Base-by-base conservation (phyloP, 176 grass and related monocot genomes). In the Themeda triandra region DNA sequence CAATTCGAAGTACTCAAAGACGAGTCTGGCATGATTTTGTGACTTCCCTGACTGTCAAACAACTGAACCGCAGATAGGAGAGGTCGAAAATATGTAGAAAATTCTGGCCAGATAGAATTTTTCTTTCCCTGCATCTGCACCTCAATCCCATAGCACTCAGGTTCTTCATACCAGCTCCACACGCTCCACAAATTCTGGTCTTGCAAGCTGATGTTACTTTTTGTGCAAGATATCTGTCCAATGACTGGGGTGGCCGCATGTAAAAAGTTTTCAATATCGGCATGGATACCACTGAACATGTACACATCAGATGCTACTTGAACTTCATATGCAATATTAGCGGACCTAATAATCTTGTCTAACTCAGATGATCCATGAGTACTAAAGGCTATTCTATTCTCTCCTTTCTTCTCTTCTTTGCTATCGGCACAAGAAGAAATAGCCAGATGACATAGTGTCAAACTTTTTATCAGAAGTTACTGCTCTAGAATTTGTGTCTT, bases 131-230 rank as follows among this genome's bases (percentile, higher is more conserved):
- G 73, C 45, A 76, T 85, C 58, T 82, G 70, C 23, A 86, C 88
- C 45, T 86, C 73, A 60, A 90, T 78, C 30, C 88, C 88, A 86
- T 35, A 90, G 56, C 51, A 86, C 59, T 75, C 88, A 45, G 79
- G 88, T 86, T 86, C 73, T 82, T 90, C 83, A 46, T 86, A 90
- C 88, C 88, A 90, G 37, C 82, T 35, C 83, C 88, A 90, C 58
- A 90, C 21, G 10, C 44, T 77, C 37, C 75, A 27, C 59, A 63
- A 13, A 27, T 12, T 14, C 21, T 49, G 80, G 9, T 67, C 80
- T 31, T 44, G 56, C 23, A 56, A 66, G 58, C 54, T 66, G 19
- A 33, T 74, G 42, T 68, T 69, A 56, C 33, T 79, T 44, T 17
- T 78, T 63, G 36, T 79, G 35, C 44, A 39, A 77, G 64, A 46